phyloP scores from a whole-genome alignment of 805 yeast genomes.

The Isabelozyma heimii region DNA sequence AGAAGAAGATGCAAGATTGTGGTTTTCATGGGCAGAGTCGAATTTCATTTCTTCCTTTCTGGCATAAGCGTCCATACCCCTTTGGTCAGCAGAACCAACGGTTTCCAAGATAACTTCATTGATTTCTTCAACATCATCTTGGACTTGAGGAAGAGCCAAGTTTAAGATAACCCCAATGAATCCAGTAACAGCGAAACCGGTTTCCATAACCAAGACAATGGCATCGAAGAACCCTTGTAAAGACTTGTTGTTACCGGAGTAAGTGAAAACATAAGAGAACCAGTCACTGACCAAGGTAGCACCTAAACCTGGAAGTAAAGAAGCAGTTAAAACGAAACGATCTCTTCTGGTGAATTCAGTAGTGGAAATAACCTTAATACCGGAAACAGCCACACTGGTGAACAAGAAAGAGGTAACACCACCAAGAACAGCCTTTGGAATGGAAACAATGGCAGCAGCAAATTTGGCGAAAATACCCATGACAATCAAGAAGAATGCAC shows the following conservation, averaged over 20 bases:
- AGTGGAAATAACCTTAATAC: slow-evolving; percentile 61
- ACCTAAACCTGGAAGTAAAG: slow-evolving; percentile 65
- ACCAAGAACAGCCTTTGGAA: slow-evolving; percentile 53
- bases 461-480: slow-evolving; percentile 90
- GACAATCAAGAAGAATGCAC: slow-evolving; percentile 72
- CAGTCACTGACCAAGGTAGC: slow-evolving; percentile 62
- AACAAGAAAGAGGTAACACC: slow-evolving; percentile 83
- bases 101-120: slow-evolving; percentile 45
- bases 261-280: slow-evolving; percentile 65
- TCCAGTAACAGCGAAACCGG: slow-evolving; percentile 72
- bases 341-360: slow-evolving; percentile 70
- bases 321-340: slow-evolving; percentile 66
- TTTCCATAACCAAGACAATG: slow-evolving; percentile 65
- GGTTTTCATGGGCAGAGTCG: slow-evolving; percentile 13
- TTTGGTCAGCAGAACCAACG: slow-evolving; percentile 40
- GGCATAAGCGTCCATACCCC: slow-evolving; percentile 29
- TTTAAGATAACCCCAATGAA: slow-evolving; percentile 61
- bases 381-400: slow-evolving; percentile 75
- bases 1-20: slow-evolving; percentile 2
- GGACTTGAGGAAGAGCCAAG: slow-evolving; percentile 58
- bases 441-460: slow-evolving; percentile 82
- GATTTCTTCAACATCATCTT: slow-evolving; percentile 32
- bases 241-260: slow-evolving; percentile 56
- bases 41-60: slow-evolving; percentile 29
- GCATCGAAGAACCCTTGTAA: slow-evolving; percentile 66